Evolutionary conservation across 2,329 filamentous ascomycete genomes (phyloP).

Genomic region (Zymoseptoria ardabiliae): DNA sequence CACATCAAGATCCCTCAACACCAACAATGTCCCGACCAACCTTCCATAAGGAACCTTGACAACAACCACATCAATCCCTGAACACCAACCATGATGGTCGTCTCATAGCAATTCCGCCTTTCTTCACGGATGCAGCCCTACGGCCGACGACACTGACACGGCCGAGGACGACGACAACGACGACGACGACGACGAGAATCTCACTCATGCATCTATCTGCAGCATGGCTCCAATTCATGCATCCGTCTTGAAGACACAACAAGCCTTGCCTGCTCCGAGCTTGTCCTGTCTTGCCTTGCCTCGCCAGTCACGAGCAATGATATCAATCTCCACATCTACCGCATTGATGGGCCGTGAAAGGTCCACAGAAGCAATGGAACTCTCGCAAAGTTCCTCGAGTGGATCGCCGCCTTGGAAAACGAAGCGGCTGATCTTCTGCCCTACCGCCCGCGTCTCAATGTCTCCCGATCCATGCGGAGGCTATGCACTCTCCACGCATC

Average conservation of each 20-base stretch:
- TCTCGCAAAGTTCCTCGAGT: background rate
- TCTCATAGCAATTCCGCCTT: too few relatives aligned
- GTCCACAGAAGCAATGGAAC: background rate
- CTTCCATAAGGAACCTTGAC: too few relatives aligned
- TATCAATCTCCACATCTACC: background rate
- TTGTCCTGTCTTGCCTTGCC: background rate
- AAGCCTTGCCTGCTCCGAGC: background rate
- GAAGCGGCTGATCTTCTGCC: background rate
- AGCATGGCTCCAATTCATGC: background rate
- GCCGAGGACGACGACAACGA: too few relatives aligned
- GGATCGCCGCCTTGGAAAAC: background rate
- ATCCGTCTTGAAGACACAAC: background rate
- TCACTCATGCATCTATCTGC: background rate
- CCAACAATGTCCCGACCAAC: too few relatives aligned
- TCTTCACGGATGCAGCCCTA: too few relatives aligned
- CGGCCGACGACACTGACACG: too few relatives aligned
- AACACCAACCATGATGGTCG: too few relatives aligned
- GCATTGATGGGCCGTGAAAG: background rate
- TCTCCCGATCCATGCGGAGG: background rate
- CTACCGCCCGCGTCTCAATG: background rate
- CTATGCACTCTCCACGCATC: background rate
- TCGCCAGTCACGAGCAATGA: background rate
- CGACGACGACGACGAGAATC: background rate
- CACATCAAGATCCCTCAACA: too few relatives aligned
- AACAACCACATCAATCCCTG: too few relatives aligned